Conservation (phyloP, 306 rosid species). For the Lotus japonicus region DNA sequence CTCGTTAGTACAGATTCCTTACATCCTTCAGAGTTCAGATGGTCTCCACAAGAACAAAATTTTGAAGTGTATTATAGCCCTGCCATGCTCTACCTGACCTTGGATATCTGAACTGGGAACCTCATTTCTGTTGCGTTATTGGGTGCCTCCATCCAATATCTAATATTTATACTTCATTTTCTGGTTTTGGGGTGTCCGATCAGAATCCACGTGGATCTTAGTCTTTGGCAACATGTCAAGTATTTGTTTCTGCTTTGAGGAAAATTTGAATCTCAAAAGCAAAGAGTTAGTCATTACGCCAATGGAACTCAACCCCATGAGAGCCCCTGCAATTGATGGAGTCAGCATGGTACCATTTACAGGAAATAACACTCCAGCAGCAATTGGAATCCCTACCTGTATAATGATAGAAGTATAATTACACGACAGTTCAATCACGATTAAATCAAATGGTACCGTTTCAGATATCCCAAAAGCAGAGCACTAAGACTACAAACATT, state of each 20-base stretch:
- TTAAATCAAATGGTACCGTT: neutral
- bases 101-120: neutral
- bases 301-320: slow-evolving; percentile 86
- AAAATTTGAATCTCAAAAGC: slow-evolving; percentile 63
- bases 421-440: slow-evolving; percentile 1
- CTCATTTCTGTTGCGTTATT: neutral
- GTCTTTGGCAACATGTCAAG: slow-evolving; percentile 20
- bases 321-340: slow-evolving; percentile 97
- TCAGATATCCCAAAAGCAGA: neutral
- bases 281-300: slow-evolving; percentile 90
- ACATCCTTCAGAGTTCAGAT: slow-evolving; percentile 1
- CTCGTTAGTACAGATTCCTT: neutral
- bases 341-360: slow-evolving; percentile 77
- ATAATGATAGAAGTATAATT: slow-evolving; percentile 8
- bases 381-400: slow-evolving; percentile 97
- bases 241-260: slow-evolving; percentile 48
- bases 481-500: neutral
- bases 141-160: slow-evolving; percentile 25
- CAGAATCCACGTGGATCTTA: slow-evolving; percentile 21
- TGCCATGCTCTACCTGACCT: neutral
- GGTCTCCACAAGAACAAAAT: slow-evolving; percentile 1
- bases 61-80: neutral
- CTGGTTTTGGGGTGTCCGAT: slow-evolving; percentile 23
- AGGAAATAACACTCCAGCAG: slow-evolving; percentile 86
- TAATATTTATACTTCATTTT: slow-evolving; percentile 23